phyloP scores from a whole-genome alignment of 805 yeast species.

The Candida qinlingensis region DNA sequence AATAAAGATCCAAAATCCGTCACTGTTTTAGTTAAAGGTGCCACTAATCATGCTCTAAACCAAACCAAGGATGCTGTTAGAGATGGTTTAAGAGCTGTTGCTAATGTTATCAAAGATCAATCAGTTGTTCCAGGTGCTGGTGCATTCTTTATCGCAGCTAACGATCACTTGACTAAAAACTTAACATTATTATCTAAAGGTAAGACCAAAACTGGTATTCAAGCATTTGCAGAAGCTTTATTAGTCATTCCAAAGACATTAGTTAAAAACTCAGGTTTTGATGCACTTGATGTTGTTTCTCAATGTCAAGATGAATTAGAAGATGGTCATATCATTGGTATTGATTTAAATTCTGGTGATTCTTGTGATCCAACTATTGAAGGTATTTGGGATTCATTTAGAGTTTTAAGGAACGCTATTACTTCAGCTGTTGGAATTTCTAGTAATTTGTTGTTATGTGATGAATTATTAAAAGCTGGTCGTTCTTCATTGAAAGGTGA shows the following conservation, averaged over 20 bases:
- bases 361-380: slow-evolving; percentile 92
- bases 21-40: slow-evolving; percentile 89
- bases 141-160: slow-evolving; percentile 83
- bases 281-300: slow-evolving; percentile 82
- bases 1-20: slow-evolving; percentile 85
- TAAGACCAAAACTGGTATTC: slow-evolving; percentile 81
- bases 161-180: slow-evolving; percentile 54
- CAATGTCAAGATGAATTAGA: slow-evolving; percentile 84
- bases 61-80: slow-evolving; percentile 97
- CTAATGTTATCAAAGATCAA: slow-evolving; percentile 83
- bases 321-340: slow-evolving; percentile 82
- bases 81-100: slow-evolving; percentile 93
- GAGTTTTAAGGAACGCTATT: slow-evolving; percentile 90
- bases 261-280: slow-evolving; percentile 89
- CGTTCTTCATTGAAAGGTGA: slow-evolving; percentile 71
- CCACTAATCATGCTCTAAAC: slow-evolving; percentile 79
- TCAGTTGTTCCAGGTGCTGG: slow-evolving; percentile 96
- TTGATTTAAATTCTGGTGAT: slow-evolving; percentile 87
- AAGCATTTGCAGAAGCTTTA: slow-evolving; percentile 90
- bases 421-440: slow-evolving; percentile 94
- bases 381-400: slow-evolving; percentile 94
- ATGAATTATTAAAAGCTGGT: slow-evolving; percentile 95
- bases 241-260: slow-evolving; percentile 90
- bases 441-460: slow-evolving; percentile 86
- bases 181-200: slow-evolving; percentile 66